A percentile compares a stretch with the other conserved stretches of the same genome.
Evolutionary conservation across 2,329 filamentous ascomycete species (phyloP).

Genomic region (Alternaria burnsii): DNA sequence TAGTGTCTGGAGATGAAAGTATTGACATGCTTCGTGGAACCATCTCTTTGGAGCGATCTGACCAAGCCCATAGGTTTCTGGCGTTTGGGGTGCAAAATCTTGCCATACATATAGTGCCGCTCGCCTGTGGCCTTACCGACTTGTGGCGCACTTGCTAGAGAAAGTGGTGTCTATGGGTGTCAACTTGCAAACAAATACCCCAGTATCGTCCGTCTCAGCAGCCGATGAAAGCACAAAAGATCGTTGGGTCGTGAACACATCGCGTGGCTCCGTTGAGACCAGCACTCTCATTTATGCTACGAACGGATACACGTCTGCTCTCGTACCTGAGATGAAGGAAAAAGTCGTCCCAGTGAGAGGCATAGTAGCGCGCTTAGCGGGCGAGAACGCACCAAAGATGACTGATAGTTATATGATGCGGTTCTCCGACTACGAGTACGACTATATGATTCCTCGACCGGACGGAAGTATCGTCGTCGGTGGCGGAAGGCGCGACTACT

Average conservation of each 20-base stretch:
- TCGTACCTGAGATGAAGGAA: conserved; percentile 50
- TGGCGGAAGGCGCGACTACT: conserved; percentile 39
- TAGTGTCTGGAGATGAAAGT: neutral
- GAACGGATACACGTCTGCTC: conserved; percentile 30
- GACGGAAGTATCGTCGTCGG: conserved; percentile 14
- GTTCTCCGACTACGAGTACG: conserved; percentile 60
- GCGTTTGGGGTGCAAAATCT: conserved; percentile 17
- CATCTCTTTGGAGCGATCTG: neutral
- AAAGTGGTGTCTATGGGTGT: conserved; percentile 17
- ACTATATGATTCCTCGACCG: conserved; percentile 55
- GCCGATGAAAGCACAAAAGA: neutral
- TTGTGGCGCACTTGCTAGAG: conserved; percentile 16
- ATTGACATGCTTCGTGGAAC: neutral
- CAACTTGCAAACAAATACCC: conserved; percentile 22
- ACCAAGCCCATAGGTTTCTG: conserved; percentile 12
- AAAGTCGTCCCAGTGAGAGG: conserved; percentile 45
- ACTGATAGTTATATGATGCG: conserved; percentile 53
- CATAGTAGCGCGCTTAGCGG: conserved; percentile 15
- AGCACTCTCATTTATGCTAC: conserved; percentile 29
- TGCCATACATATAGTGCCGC: conserved; percentile 23
- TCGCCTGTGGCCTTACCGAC: conserved; percentile 19
- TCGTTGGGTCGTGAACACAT: conserved; percentile 11
- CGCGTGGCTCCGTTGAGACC: conserved; percentile 16
- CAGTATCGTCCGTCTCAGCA: conserved; percentile 7
- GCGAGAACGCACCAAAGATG: conserved; percentile 17